Conservation (phyloP, 2,329 filamentous ascomycete genomes). For the Cercospora nicotianae region DNA sequence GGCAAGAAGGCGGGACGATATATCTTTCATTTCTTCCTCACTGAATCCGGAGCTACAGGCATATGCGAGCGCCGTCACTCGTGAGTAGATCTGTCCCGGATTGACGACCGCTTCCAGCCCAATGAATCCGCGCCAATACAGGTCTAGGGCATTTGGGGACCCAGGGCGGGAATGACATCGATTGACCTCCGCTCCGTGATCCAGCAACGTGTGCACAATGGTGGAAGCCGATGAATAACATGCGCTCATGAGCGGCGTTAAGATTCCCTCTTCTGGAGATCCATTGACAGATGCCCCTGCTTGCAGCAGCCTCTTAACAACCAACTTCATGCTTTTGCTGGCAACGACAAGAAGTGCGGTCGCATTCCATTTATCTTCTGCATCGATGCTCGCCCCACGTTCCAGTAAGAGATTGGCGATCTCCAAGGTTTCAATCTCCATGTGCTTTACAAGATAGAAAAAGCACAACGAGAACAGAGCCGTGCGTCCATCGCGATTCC, state of each 20-base stretch:
- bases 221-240: fast-evolving
- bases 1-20: background rate
- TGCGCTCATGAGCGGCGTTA: background rate
- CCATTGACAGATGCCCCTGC: background rate
- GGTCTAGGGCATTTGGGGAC: too few relatives aligned
- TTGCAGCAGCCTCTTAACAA: background rate
- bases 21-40: too few relatives aligned
- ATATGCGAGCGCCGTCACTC: background rate
- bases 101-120: background rate
- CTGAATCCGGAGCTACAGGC: too few relatives aligned
- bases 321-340: background rate
- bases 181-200: background rate
- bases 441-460: too few relatives aligned
- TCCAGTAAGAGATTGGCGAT: too few relatives aligned
- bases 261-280: background rate
- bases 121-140: too few relatives aligned
- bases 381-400: too few relatives aligned
- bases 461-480: too few relatives aligned
- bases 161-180: background rate
- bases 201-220: background rate
- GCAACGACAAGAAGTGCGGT: background rate
- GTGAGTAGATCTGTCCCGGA: background rate
- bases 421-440: background rate
- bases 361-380: background rate
- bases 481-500: too few relatives aligned